Base-by-base conservation (phyloP, 2,329 filamentous ascomycete species). In the Hymenoscyphus linearis region DNA sequence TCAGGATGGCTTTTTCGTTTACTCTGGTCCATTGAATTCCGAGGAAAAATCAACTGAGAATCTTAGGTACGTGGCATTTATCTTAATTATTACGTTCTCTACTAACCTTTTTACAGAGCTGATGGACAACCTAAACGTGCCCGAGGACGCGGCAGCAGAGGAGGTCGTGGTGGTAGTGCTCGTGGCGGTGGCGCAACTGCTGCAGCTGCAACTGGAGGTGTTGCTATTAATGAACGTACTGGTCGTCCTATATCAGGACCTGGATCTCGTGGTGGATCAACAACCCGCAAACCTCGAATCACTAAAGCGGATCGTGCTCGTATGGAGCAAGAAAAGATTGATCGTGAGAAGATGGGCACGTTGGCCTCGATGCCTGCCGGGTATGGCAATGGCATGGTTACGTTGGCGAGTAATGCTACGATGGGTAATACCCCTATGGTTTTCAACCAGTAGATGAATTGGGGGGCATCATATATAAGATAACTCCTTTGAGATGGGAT, bases 1-100 rank as follows among this genome's bases (percentile, higher is more conserved):
- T 67, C 91, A 93, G 68, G 95, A 98, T 73, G 95, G 95, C 1
- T 99, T 98, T 78, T 99, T 98, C 73, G 95, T 99, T 1, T 99
- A 97, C 76, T 96, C 91, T 63, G 95, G 95, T 3, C 93, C 93
- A 9, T 79, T 99, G 54, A 84, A 98, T 25, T 89, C 89, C 4
- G 92, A 96, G 75, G 89, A 96, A 76, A 93, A 95, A 76, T 79
- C 85, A 47, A 76, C 81, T 60, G 79, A 86, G 56, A 85, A 88
- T 25, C 55, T 62, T 76, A 78, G 66, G 67, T 70, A 65, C 60
- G 64, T 62, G 35, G 5, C 9, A 2, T 61, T 9, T 44, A 57
- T 60, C 52, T 40, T 44, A 18, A 12, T 18, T 44, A 14, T 18
- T 34, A 27, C 3, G 27, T 34, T 34, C 36, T 10, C 26, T 36